A percentile compares a stretch with the other conserved stretches of the same genome.
Conservation (phyloP, 768 basidiomycete genomes). For the Suillus lakei region DNA sequence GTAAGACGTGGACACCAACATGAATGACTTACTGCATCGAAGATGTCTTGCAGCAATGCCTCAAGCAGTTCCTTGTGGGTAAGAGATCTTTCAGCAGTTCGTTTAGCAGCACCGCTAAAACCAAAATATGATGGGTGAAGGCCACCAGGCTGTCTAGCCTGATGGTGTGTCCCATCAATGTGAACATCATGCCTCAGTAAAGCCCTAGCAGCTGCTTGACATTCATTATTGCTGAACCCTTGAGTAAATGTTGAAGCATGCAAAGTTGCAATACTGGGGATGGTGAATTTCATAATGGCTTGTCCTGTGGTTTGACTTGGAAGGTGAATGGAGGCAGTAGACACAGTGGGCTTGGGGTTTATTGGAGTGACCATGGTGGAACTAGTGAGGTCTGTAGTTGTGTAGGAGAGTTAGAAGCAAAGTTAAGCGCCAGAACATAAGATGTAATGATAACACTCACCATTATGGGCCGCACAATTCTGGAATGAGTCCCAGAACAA, state of each 20-base stretch:
- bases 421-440: too few relatives aligned
- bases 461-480: too few relatives aligned
- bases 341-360: too few relatives aligned
- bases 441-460: too few relatives aligned
- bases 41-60: slow-evolving; percentile 7
- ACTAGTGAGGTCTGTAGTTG: too few relatives aligned
- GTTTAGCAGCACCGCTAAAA: neutral
- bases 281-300: slow-evolving; percentile 2
- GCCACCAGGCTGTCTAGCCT: neutral
- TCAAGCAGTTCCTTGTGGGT: neutral
- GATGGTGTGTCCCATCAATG: slow-evolving; percentile 8
- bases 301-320: neutral
- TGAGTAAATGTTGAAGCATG: slow-evolving; percentile 6
- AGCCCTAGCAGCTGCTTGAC: slow-evolving; percentile 1
- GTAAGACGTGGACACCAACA: too few relatives aligned
- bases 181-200: slow-evolving; percentile 10
- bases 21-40: slow-evolving; percentile 9
- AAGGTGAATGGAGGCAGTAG: too few relatives aligned
- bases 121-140: slow-evolving; percentile 11
- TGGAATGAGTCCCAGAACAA: too few relatives aligned
- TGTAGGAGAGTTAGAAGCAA: too few relatives aligned
- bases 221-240: slow-evolving; percentile 9
- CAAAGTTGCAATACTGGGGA: slow-evolving; percentile 8
- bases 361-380: too few relatives aligned
- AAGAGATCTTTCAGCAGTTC: too few relatives aligned